Conservation (phyloP, 768 basidiomycete genomes). For the Suillus bovinus region DNA sequence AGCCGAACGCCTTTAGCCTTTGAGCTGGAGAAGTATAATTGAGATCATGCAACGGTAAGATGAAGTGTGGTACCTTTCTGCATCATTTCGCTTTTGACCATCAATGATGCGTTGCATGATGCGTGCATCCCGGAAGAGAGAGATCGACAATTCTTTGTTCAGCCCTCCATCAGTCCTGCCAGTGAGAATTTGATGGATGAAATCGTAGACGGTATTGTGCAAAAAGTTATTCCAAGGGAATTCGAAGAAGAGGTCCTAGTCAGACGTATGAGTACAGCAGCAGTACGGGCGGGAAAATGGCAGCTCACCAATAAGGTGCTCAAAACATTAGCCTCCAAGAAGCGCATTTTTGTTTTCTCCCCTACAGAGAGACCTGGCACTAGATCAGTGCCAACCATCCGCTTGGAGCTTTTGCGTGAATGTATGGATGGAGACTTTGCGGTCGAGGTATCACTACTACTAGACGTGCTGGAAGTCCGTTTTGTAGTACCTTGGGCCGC, state of each 20-base stretch:
- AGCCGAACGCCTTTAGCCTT: constrained; percentile 79
- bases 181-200: constrained; percentile 93
- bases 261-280: constrained; percentile 4
- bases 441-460: constrained; percentile 29
- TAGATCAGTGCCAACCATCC: constrained; percentile 37
- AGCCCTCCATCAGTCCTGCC: constrained; percentile 80
- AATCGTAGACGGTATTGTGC: constrained; percentile 94
- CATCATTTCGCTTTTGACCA: constrained; percentile 79
- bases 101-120: constrained; percentile 87
- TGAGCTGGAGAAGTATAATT: constrained; percentile 39
- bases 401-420: constrained; percentile 59
- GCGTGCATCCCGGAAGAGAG: constrained; percentile 83
- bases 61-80: constrained; percentile 56
- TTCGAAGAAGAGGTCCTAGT: constrained; percentile 90
- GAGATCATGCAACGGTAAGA: constrained; percentile 11
- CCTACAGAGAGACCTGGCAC: constrained; percentile 58
- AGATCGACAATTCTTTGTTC: constrained; percentile 81
- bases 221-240: constrained; percentile 98
- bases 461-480: constrained; percentile 28
- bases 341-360: constrained; percentile 76
- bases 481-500: constrained; percentile 26
- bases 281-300: constrained; percentile 4
- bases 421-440: constrained; percentile 39
- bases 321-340: constrained; percentile 73
- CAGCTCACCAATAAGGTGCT: constrained; percentile 71